These are phyloP conservation scores for Atalantia buxifolia DNA, from an alignment of 345 rosid species.

Conservation along the genomic window DNA sequence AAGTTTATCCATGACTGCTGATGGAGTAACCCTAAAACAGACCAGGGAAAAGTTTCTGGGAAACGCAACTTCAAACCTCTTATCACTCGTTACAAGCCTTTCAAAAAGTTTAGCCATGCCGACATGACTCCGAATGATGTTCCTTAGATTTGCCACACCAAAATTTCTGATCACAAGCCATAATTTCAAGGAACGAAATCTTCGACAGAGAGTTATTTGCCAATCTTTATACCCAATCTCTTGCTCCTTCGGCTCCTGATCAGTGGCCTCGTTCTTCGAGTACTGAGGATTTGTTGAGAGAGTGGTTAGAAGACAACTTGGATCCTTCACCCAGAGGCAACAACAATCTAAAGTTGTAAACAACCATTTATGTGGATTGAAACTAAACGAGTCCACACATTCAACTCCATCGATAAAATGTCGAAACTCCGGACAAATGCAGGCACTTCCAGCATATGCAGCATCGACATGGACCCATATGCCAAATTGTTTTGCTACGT, in stretches of 20 bases:
- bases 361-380: slow-evolving; percentile 55
- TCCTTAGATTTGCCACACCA: slow-evolving; percentile 41
- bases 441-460: too few relatives aligned
- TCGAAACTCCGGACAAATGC: slow-evolving; percentile 35
- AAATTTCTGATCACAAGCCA: slow-evolving; percentile 53
- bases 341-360: slow-evolving; percentile 48
- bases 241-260: slow-evolving; percentile 5
- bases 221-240: slow-evolving; percentile 55
- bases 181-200: slow-evolving; percentile 44
- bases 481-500: slow-evolving; percentile 5
- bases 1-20: background rate
- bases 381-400: slow-evolving; percentile 41
- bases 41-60: slow-evolving; percentile 40
- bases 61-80: slow-evolving; percentile 34
- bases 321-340: slow-evolving; percentile 15
- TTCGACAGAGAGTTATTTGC: slow-evolving; percentile 53
- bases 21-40: slow-evolving; percentile 43
- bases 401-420: slow-evolving; percentile 41
- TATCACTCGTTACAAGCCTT: slow-evolving; percentile 26
- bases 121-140: slow-evolving; percentile 35
- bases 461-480: too few relatives aligned
- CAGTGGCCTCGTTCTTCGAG: slow-evolving; percentile 29
- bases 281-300: slow-evolving; percentile 40
- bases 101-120: slow-evolving; percentile 43
- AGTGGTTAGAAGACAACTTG: slow-evolving; percentile 35